A percentile compares a stretch with the other conserved stretches of the same genome.
Conservation (phyloP, 805 yeast species). For the Yamadazyma olivae region DNA sequence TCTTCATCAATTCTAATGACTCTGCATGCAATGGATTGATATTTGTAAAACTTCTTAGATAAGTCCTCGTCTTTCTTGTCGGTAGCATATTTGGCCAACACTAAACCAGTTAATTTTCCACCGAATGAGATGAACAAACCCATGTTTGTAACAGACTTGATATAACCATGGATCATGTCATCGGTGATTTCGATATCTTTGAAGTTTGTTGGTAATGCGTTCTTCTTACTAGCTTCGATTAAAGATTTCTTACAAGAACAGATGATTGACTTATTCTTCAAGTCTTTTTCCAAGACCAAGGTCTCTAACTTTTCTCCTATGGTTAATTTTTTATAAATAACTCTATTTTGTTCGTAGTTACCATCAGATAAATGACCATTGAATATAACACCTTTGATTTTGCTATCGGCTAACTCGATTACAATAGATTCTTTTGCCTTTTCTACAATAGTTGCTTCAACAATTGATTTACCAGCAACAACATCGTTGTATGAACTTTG, state of each 20-base stretch:
- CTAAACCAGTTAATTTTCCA: constrained; percentile 77
- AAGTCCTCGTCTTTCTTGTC: constrained; percentile 51
- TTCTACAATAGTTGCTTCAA: constrained; percentile 61
- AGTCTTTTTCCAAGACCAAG: constrained; percentile 65
- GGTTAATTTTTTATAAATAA: constrained; percentile 54
- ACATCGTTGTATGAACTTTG: constrained; percentile 48
- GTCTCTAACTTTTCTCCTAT: constrained; percentile 64
- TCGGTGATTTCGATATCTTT: constrained; percentile 50
- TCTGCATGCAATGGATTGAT: constrained; percentile 70
- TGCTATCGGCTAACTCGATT: constrained; percentile 54
- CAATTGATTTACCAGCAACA: constrained; percentile 59
- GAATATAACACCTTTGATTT: constrained; percentile 65
- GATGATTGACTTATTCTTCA: constrained; percentile 56
- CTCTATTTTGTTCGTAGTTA: constrained; percentile 69
- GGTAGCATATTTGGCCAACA: constrained; percentile 69
- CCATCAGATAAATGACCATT: constrained; percentile 78
- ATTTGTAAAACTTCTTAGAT: constrained; percentile 49
- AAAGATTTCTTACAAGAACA: constrained; percentile 65
- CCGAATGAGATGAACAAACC: constrained; percentile 86
- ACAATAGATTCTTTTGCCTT: constrained; percentile 71
- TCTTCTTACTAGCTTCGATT: constrained; percentile 56
- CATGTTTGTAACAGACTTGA: constrained; percentile 70
- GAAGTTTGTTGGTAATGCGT: constrained; percentile 54
- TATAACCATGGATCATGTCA: constrained; percentile 62
- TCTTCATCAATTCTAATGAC: constrained; percentile 68